Conservation (phyloP, 1,139 yeast species). For the Casaregolazyma lundiana region DNA sequence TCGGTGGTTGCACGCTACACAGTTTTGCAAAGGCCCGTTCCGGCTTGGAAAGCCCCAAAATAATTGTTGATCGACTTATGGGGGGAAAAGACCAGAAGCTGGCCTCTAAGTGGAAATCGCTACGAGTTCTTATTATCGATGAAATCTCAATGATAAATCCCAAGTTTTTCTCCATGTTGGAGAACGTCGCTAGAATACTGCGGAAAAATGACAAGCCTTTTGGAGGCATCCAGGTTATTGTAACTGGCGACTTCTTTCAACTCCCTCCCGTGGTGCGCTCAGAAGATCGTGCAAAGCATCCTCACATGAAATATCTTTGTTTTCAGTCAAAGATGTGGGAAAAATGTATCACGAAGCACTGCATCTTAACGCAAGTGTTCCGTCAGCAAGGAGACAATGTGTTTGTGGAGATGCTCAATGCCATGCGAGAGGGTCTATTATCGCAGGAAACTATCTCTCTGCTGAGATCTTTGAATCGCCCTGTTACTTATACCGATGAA, state of each 20-base stretch:
- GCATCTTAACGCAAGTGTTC: slow-evolving; percentile 72
- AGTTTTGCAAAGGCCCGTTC: slow-evolving; percentile 75
- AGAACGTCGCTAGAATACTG: slow-evolving; percentile 52
- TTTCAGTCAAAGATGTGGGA: slow-evolving; percentile 80
- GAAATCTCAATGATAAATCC: slow-evolving; percentile 85
- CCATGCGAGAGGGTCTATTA: slow-evolving; percentile 62
- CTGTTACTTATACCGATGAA: slow-evolving; percentile 61
- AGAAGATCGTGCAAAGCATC: slow-evolving; percentile 2
- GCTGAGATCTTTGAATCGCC: slow-evolving; percentile 49
- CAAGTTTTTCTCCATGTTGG: slow-evolving; percentile 57
- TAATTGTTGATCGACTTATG: slow-evolving; percentile 43
- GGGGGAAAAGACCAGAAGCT: slow-evolving; percentile 34
- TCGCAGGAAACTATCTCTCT: slow-evolving; percentile 41
- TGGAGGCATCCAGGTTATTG: slow-evolving; percentile 76
- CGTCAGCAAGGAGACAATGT: slow-evolving; percentile 81
- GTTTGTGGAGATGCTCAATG: slow-evolving; percentile 68
- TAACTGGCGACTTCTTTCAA: slow-evolving; percentile 84
- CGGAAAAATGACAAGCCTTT: slow-evolving; percentile 35
- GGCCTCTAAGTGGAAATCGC: slow-evolving; percentile 51
- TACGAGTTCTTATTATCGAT: slow-evolving; percentile 68
- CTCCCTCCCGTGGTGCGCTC: slow-evolving; percentile 63
- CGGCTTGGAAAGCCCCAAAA: slow-evolving; percentile 48
- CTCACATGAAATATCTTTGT: slow-evolving; percentile 44
- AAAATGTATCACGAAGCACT: slow-evolving; percentile 53
- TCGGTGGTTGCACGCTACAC: slow-evolving; percentile 80